Conservation (phyloP, 106 monocot genomes). For the Acorus calamus region DNA sequence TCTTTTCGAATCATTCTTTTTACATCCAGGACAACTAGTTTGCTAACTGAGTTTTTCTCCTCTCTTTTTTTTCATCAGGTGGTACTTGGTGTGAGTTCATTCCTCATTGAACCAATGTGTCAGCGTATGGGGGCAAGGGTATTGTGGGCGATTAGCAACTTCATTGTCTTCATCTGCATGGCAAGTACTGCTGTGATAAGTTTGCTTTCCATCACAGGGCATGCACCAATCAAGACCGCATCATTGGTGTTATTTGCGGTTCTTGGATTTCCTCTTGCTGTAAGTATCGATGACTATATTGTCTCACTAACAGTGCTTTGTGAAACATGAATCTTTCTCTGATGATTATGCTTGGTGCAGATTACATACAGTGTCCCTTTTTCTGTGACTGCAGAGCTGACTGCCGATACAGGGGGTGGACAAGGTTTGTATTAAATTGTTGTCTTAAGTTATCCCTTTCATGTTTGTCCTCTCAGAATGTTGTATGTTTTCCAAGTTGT, state of each 20-base stretch:
- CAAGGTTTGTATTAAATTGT: constrained; percentile 50
- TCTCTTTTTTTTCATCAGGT: constrained; percentile 33
- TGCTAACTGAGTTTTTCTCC: no score
- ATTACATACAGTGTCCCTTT: constrained; percentile 98
- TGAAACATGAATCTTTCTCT: neutral
- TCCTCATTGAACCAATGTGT: constrained; percentile 86
- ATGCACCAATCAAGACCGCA: constrained; percentile 33
- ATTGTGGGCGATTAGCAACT: constrained; percentile 95
- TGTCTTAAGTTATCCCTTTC: neutral
- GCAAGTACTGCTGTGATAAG: constrained; percentile 67
- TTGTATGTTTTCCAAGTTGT: neutral
- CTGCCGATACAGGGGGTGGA: constrained; percentile 87
- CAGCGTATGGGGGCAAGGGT: constrained; percentile 56
- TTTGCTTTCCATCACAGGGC: constrained; percentile 41
- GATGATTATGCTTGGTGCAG: constrained; percentile 28
- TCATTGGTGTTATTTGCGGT: constrained; percentile 76
- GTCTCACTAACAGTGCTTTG: neutral
- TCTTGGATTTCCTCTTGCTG: constrained; percentile 94
- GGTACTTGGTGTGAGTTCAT: constrained; percentile 82
- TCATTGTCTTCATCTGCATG: constrained; percentile 87
- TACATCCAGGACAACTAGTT: no score
- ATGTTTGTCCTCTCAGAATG: neutral
- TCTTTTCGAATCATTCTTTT: neutral
- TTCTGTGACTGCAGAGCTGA: constrained; percentile 94
- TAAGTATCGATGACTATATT: constrained; percentile 25